Evolutionary conservation across 306 rosid genomes (phyloP).

Genomic region (Acmispon strigosus): DNA sequence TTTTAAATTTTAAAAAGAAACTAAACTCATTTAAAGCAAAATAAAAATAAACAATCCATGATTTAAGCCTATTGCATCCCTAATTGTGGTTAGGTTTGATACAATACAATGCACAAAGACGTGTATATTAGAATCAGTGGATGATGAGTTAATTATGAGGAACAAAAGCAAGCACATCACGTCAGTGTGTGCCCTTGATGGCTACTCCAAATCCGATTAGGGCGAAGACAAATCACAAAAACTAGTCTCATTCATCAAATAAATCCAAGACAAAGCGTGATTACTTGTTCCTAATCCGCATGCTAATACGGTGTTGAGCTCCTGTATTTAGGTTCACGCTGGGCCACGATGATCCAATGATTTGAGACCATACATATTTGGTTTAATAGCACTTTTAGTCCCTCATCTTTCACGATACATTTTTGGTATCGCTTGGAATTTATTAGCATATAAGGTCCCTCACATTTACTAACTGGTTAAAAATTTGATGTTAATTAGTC

Average conservation of each 20-base stretch:
- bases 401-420: too few species aligned
- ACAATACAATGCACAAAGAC: too few species aligned
- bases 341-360: neutral
- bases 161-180: conserved; percentile 13
- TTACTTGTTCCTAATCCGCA: conserved; percentile 21
- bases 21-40: neutral
- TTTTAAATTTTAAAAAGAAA: too few species aligned
- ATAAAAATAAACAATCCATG: neutral
- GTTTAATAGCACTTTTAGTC: too few species aligned
- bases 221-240: too few species aligned
- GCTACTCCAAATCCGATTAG: too few species aligned
- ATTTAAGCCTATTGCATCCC: neutral
- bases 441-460: too few species aligned
- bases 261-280: conserved; percentile 13
- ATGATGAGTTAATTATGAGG: neutral
- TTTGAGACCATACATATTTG: conserved; percentile 23
- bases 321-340: neutral
- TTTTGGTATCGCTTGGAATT: too few species aligned
- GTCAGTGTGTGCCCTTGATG: conserved; percentile 28
- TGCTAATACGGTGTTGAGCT: neutral
- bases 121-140: too few species aligned
- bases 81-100: neutral
- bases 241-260: neutral
- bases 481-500: too few species aligned
- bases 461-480: too few species aligned